Evolutionary conservation across 805 yeast species (phyloP), one percentile per base, ranked within the genome.

Genomic region (Metschnikowia aberdeeniae): DNA sequence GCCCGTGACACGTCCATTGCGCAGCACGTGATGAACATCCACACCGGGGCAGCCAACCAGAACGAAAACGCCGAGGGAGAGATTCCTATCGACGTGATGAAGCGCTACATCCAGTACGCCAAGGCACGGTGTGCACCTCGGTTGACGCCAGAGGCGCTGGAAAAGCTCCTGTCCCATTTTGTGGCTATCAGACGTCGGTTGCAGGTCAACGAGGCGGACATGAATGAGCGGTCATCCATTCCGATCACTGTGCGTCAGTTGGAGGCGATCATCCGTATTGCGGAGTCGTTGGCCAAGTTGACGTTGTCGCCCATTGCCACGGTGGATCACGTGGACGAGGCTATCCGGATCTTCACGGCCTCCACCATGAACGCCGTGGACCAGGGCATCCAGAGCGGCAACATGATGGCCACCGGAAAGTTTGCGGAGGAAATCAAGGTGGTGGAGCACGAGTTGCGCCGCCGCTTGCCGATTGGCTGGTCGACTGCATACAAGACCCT

Each of bases 211-310:
- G 99, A 93, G 70, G 72, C 81, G 13, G 82, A 82, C 51, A 81
- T 89, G 51, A 83, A 89, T 50, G 96, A 86, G 61, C 77, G 97
- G 57, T 89, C 97, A 0, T 85, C 97, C 1, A 93, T 93, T 59
- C 99, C 99, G 27, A 92, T 93, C 60, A 93, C 99, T 0, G 82
- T 93, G 36, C 89, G 99, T 76, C 99, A 93, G 71, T 76, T 93
- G 50, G 99, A 93, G 68, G 99, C 99, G 33, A 88, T 93, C 56
- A 81, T 93, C 40, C 90, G 99, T 71, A 93, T 93, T 44, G 80
- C 97, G 1, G 99, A 93, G 68, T 80, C 96, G 0, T 70, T 93
- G 45, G 99, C 99, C 6, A 93, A 93, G 64, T 64, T 93, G 47
- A 82, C 83, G 45, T 70, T 93, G 45, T 76, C 84, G 11, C 92